Base-by-base conservation (phyloP, 2,329 filamentous ascomycete species). In the Fusarium sp. region DNA sequence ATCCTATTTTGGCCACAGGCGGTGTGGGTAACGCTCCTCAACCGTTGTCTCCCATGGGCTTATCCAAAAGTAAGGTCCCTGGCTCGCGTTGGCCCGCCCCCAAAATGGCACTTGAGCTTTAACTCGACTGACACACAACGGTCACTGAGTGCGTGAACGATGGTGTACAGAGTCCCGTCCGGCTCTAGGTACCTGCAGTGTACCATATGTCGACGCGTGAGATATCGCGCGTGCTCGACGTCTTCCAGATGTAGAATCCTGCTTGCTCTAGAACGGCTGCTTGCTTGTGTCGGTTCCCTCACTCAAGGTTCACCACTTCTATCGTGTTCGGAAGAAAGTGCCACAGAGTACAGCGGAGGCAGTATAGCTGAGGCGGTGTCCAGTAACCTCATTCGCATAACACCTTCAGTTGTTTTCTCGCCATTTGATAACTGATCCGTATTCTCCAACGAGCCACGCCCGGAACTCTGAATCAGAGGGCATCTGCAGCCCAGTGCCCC, bases 1-100 rank as follows among this genome's bases (percentile, higher is more conserved):
- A 65, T 73, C 71, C 73, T 76, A 73, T 76, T 75, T 75, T 74
- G 75, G 71, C 73, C 77, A 74, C 71, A 76, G 71, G 77, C 77
- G 78, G 77, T 78, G 77, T 78, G 75, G 71, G 67, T 72, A 68
- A 66, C 59, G 49, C 51, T 58, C 42, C 51, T 56, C 62, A 69
- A 70, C 61, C 43, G 58, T 68, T 55, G 53, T 50, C 49, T 51
- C 58, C 25, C 68, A 66, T 68, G 68, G 66, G 59, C 59, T 53
- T 71, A 72, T 72, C 57, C 54, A 41, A 32, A 46, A 63, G 62
- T 47, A 46, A 46, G 58, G 62, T 47, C 63, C 66, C 66, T 57
- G 48, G 67, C 57, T 66, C 57, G 58, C 45, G 49, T 55, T 70
- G 59, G 66, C 55, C 68, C 57, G 68, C 68, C 59, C 66, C 66